Evolutionary conservation across 2,329 filamentous ascomycete genomes (phyloP).

Genomic region (Verticillium zaregamsianum): DNA sequence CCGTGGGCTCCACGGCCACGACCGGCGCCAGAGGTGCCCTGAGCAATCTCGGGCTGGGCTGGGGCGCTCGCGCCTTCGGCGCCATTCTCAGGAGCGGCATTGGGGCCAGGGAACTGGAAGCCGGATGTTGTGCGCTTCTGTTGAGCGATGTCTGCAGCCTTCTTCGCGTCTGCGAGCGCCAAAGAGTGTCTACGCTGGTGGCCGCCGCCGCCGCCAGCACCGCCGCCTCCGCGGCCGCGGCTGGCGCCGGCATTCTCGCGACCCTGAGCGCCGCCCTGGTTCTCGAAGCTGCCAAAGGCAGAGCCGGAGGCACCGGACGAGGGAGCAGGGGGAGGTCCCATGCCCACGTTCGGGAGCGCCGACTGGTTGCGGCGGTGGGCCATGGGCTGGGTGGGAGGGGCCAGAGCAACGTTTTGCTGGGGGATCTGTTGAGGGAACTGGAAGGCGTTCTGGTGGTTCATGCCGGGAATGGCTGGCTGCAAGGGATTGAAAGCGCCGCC

Average conservation of each 20-base stretch:
- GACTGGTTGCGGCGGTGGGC: slow-evolving; percentile 98
- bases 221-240: slow-evolving; percentile 68
- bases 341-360: slow-evolving; percentile 85
- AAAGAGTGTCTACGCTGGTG: slow-evolving; percentile 94
- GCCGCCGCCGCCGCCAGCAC: slow-evolving; percentile 69
- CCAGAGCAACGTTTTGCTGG: slow-evolving; percentile 71
- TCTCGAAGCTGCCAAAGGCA: slow-evolving; percentile 75
- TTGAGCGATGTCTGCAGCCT: slow-evolving; percentile 93
- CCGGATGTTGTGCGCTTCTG: slow-evolving; percentile 92
- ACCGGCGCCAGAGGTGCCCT: slow-evolving; percentile 35
- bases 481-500: slow-evolving; percentile 71
- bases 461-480: slow-evolving; percentile 74
- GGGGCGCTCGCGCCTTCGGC: slow-evolving; percentile 34
- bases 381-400: slow-evolving; percentile 70
- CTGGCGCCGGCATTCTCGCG: slow-evolving; percentile 64
- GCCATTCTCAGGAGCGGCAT: slow-evolving; percentile 58
- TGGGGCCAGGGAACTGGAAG: slow-evolving; percentile 88
- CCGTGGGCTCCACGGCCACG: slow-evolving; percentile 59
- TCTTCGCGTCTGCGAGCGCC: slow-evolving; percentile 92
- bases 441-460: slow-evolving; percentile 77
- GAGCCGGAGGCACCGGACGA: slow-evolving; percentile 84
- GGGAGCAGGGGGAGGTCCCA: slow-evolving; percentile 85
- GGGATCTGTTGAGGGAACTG: slow-evolving; percentile 80
- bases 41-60: slow-evolving; percentile 30
- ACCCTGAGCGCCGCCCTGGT: slow-evolving; percentile 45